phyloP scores from a whole-genome alignment of 305 asterid species.

The Fraxinus nigra region DNA sequence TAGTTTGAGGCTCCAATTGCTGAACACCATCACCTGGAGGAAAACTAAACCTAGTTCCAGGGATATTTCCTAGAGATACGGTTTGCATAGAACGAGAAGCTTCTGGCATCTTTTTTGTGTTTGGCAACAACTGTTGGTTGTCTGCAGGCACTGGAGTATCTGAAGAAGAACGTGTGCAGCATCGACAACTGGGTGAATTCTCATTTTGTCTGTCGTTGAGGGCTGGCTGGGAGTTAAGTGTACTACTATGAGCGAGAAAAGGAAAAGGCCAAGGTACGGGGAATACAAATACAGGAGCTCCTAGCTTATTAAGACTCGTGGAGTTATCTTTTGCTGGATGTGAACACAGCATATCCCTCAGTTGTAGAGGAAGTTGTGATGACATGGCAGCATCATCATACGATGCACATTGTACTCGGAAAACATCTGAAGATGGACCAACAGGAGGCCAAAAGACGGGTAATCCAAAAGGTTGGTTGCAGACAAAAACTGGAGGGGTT shows the following conservation, averaged over 20 bases:
- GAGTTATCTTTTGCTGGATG: slow-evolving; percentile 25
- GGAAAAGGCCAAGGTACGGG: slow-evolving; percentile 31
- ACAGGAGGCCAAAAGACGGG: slow-evolving; percentile 45
- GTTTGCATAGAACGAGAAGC: slow-evolving; percentile 3
- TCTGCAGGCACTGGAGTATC: slow-evolving; percentile 5
- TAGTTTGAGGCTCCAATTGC: not conserved
- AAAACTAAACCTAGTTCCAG: slow-evolving; percentile 16
- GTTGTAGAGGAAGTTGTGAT: slow-evolving; percentile 20
- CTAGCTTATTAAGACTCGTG: slow-evolving; percentile 20
- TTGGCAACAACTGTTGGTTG: slow-evolving; percentile 12
- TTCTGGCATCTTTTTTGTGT: not conserved
- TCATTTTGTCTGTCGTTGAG: not conserved
- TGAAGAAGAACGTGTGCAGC: slow-evolving; percentile 14
- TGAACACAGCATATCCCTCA: slow-evolving; percentile 4
- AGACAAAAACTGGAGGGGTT: slow-evolving; percentile 24
- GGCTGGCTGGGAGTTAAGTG: not conserved
- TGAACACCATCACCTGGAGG: slow-evolving; percentile 17
- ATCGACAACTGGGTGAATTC: slow-evolving; percentile 11
- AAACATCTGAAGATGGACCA: slow-evolving; percentile 33
- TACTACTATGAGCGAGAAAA: not conserved
- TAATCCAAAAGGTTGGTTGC: slow-evolving; percentile 31
- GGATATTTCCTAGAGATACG: not conserved
- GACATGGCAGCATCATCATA: slow-evolving; percentile 19
- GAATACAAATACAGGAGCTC: slow-evolving; percentile 18
- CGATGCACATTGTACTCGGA: slow-evolving; percentile 20